Evolutionary conservation across 805 yeast species (phyloP).

Genomic region (Kluyveromyces dobzhanskii): DNA sequence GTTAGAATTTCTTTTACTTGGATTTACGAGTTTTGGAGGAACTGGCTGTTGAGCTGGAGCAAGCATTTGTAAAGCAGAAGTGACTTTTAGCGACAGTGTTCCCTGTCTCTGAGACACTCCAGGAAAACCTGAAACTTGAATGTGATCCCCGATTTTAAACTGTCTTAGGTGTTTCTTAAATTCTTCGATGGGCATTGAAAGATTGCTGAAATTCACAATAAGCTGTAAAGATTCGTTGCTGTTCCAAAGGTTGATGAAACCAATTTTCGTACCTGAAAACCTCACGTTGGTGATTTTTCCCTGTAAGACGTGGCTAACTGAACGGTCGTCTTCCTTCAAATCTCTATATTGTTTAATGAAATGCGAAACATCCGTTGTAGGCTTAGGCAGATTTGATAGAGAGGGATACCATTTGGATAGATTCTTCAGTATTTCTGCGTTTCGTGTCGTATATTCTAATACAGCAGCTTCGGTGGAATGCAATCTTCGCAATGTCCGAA

Average conservation of each 20-base stretch:
- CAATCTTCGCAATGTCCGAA: not conserved
- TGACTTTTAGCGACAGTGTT: slow-evolving; percentile 63
- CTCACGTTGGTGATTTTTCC: slow-evolving; percentile 26
- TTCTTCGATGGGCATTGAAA: slow-evolving; percentile 5
- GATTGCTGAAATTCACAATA: slow-evolving; percentile 18
- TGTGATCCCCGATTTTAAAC: slow-evolving; percentile 64
- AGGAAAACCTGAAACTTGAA: slow-evolving; percentile 60
- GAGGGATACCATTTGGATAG: slow-evolving; percentile 21
- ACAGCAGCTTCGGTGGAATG: slow-evolving; percentile 12
- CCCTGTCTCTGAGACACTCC: slow-evolving; percentile 63
- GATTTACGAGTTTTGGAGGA: slow-evolving; percentile 56
- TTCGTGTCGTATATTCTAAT: slow-evolving; percentile 18
- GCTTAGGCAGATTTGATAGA: slow-evolving; percentile 11
- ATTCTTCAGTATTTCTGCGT: slow-evolving; percentile 11
- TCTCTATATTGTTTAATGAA: slow-evolving; percentile 10
- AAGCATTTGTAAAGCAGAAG: slow-evolving; percentile 41
- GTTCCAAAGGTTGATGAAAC: slow-evolving; percentile 22
- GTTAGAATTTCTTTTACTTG: slow-evolving; percentile 50
- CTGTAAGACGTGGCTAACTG: slow-evolving; percentile 6
- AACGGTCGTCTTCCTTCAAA: slow-evolving; percentile 4
- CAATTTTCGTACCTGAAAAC: slow-evolving; percentile 27
- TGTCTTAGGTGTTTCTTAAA: slow-evolving; percentile 12
- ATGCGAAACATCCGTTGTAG: slow-evolving; percentile 9
- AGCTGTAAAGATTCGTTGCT: slow-evolving; percentile 14
- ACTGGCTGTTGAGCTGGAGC: slow-evolving; percentile 63